Evolutionary conservation across 495 filamentous ascomycete species (phyloP), one percentile per base, ranked within the genome.

Genomic region (Penicillium lagena): DNA sequence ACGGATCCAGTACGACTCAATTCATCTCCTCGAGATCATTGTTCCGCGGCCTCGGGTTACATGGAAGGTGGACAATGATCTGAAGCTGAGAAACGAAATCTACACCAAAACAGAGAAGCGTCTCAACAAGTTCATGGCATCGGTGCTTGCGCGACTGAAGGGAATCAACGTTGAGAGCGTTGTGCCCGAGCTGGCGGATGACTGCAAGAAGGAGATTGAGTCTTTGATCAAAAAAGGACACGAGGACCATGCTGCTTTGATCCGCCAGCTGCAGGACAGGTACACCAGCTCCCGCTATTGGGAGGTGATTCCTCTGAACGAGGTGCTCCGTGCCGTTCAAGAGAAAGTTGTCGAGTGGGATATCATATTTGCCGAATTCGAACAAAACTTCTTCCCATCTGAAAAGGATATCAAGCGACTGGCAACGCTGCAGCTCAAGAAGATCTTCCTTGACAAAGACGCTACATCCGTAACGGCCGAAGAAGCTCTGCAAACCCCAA

Each of bases 281-380:
- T 99, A 99, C 58, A 89, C 88, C 70, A 80, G 78, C 42, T 95
- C 93, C 8, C 90, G 86, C 48, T 96, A 96, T 61, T 97, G 95
- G 68, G 94, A 97, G 64, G 83, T 95, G 45, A 90, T 95, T 37
- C 94, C 94, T 0, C 68, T 97, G 41, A 99, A 97, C 51, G 72
- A 83, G 43, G 87, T 90, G 29, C 76, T 96, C 35, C 79, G 91
- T 56, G 83, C 83, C 22, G 87, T 95, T 69, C 85, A 96, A 51
- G 90, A 96, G 59, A 95, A 89, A 51, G 90, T 90, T 8, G 82
- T 87, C 7, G 87, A 89, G 52, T 99, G 94, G 94, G 94, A 99
- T 54, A 80, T 79, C 15, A 78, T 77, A 4, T 99, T 99, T 62
- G 78, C 80, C 30, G 83, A 87, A 29, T 96, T 99, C 46, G 94